Conservation (phyloP, 176 grass and related monocot species). For the Dendrocalamus sinicus region DNA sequence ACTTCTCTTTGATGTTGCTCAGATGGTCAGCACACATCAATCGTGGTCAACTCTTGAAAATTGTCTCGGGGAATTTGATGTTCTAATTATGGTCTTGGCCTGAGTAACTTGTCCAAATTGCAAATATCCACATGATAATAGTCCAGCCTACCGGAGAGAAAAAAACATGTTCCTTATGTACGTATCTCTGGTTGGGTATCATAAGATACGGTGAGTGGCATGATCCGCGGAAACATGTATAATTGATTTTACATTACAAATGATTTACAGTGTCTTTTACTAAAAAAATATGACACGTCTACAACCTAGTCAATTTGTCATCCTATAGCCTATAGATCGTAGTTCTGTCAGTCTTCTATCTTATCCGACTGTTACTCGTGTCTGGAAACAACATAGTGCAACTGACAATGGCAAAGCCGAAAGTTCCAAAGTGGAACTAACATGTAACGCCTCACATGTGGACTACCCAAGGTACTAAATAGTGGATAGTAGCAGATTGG, state of each 20-base stretch:
- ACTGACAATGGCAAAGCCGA: too few species aligned
- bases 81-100: background rate
- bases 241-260: background rate
- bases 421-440: too few species aligned
- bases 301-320: too few species aligned
- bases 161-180: background rate
- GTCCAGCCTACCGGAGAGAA: background rate
- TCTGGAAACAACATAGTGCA: too few species aligned
- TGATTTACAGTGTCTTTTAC: background rate
- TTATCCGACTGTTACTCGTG: too few species aligned
- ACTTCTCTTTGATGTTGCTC: slow-evolving; percentile 16
- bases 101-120: background rate
- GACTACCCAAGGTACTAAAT: too few species aligned
- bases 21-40: background rate
- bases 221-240: background rate
- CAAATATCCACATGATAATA: slow-evolving; percentile 4
- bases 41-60: background rate
- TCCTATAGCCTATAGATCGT: too few species aligned
- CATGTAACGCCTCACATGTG: too few species aligned
- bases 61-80: background rate
- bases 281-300: too few species aligned
- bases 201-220: background rate
- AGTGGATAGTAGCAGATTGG: too few species aligned
- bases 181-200: background rate
- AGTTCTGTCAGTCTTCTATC: too few species aligned